Conservation (phyloP, 2,329 filamentous ascomycete species). For the Chrysoporthe austroafricana region DNA sequence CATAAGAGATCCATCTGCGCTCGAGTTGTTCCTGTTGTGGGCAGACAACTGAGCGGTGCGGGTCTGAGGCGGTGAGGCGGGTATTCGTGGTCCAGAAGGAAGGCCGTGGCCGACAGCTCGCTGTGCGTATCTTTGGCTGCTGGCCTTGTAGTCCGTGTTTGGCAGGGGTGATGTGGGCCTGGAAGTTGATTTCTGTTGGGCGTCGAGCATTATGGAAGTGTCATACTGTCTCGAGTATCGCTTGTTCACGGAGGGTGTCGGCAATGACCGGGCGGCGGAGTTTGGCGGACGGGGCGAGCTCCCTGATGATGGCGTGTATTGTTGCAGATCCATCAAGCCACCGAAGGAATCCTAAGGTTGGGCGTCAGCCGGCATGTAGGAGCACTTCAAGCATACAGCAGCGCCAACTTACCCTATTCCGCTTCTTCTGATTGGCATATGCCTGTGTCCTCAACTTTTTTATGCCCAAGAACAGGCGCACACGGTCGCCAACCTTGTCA, state of each 20-base stretch:
- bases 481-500: constrained; percentile 94
- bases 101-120: constrained; percentile 44
- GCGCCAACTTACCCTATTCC: constrained; percentile 71
- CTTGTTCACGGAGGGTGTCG: constrained; percentile 56
- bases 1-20: constrained; percentile 84
- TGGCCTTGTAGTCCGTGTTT: constrained; percentile 59
- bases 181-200: constrained; percentile 58
- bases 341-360: constrained; percentile 76
- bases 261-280: constrained; percentile 52
- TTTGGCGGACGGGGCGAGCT: constrained; percentile 67
- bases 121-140: constrained; percentile 62
- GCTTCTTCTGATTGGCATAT: constrained; percentile 77
- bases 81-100: constrained; percentile 54
- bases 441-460: constrained; percentile 80
- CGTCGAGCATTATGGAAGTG: constrained; percentile 46
- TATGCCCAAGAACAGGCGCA: constrained; percentile 84
- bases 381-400: too few species aligned
- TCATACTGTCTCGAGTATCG: constrained; percentile 68
- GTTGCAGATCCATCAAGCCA: constrained; percentile 65
- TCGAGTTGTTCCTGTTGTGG: constrained; percentile 81
- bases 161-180: constrained; percentile 71
- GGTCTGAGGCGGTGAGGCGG: constrained; percentile 66
- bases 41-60: constrained; percentile 60
- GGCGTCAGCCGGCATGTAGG: constrained; percentile 22
- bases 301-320: constrained; percentile 60